phyloP scores from a whole-genome alignment of 768 basidiomycete species.

The Psilocybe tampanensis region DNA sequence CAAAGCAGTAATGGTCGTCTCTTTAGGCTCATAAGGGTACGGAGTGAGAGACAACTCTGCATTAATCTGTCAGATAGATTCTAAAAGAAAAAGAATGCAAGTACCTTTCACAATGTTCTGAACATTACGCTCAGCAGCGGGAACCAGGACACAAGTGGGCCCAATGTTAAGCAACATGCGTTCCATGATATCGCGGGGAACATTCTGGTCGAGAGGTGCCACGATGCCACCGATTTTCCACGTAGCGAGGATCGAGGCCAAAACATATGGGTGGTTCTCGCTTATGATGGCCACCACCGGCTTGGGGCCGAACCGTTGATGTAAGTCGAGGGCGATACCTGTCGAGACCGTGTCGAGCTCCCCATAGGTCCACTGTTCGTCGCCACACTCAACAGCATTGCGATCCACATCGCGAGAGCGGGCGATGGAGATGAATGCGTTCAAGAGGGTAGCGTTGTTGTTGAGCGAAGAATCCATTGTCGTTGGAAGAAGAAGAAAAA shows the following conservation, averaged over 20 bases:
- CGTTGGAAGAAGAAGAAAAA: constrained; percentile 7
- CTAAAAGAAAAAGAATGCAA: neutral
- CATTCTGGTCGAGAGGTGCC: constrained; percentile 34
- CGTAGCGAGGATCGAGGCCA: constrained; percentile 31
- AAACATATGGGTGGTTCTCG: constrained; percentile 36
- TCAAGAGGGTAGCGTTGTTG: constrained; percentile 20
- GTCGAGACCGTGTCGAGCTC: constrained; percentile 34
- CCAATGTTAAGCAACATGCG: constrained; percentile 31
- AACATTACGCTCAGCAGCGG: constrained; percentile 21
- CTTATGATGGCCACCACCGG: constrained; percentile 34
- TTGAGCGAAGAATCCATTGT: constrained; percentile 19
- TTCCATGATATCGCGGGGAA: constrained; percentile 32
- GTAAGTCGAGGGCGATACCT: constrained; percentile 30
- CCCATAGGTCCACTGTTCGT: constrained; percentile 34
- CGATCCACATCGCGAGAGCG: constrained; percentile 20
- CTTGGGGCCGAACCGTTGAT: constrained; percentile 24
- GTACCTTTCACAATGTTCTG: constrained; percentile 27
- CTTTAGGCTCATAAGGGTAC: constrained; percentile 23
- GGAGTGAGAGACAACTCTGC: constrained; percentile 22
- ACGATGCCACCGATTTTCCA: constrained; percentile 37
- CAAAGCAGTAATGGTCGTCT: constrained; percentile 30
- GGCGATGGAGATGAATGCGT: constrained; percentile 21
- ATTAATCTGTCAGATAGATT: neutral
- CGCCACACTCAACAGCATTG: constrained; percentile 30
- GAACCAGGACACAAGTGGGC: constrained; percentile 30